Evolutionary conservation across 495 filamentous ascomycete genomes (phyloP), one percentile per base, ranked within the genome.

Genomic region (Hypoxylon fuscum): DNA sequence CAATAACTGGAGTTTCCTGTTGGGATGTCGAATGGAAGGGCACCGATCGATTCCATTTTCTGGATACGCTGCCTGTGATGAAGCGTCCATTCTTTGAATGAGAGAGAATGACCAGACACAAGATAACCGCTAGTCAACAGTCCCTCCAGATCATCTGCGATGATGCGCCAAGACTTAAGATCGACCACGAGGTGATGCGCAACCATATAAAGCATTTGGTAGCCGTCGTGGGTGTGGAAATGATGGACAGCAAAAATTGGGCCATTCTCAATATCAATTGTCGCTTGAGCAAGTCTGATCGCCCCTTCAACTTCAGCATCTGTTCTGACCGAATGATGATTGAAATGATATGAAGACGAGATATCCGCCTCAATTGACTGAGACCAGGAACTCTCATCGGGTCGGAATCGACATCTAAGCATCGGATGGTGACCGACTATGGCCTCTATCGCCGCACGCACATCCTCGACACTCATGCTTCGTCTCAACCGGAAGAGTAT

Each of bases 111-210:
- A 14, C 64, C 70, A 1, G 76, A 75, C 23, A 72, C 14, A 2
- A 80, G 55, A 38, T 67, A 76, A 0, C 82, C 78, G 37, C 79
- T 77, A n/a, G 78, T 58, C 3, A 92, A 68, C 1, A 89, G 55
- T 14, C 88, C 83, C 58, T 90, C 88, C 34, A 91, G 55, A 47
- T 92, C 89, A 45, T 87, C 78, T 11, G 88, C 75, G 6, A 92
- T 84, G 15, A 89, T 78, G 15, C 83, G 77, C 88, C 87, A 91
- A 0, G 89, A 91, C 7, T 88, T 83, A 23, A 89, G 81, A 56
- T 92, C 89, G 23, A 91, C 80, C 2, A 88, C 86, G 1, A 90
- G 71, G 59, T 90, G 89, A 62, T 91, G 88, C 2, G 82, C 87
- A 6, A 81, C 79, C 68, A 92, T 74, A 23, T 87, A 89, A n/a